These are phyloP conservation scores for Odontarrhena argentea DNA, from an alignment of 345 rosid genomes.

Conservation along the genomic window DNA sequence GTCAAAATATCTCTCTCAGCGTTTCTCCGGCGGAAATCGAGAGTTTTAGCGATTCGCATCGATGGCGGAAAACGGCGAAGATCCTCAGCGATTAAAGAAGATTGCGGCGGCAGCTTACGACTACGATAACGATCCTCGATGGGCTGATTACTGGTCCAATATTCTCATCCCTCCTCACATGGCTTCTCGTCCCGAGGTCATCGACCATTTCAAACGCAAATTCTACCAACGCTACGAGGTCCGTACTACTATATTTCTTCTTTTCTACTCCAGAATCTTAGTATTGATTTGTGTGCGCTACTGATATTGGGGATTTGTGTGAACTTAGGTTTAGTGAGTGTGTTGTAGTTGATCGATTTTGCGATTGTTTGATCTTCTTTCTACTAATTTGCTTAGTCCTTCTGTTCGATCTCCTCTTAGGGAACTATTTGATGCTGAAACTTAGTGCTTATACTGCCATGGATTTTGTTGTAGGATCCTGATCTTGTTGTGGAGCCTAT, in stretches of 20 bases:
- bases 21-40: constrained; percentile 17
- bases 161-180: constrained; percentile 87
- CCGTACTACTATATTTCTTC: constrained; percentile 20
- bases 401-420: background rate
- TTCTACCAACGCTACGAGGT: constrained; percentile 94
- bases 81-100: constrained; percentile 74
- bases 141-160: constrained; percentile 95
- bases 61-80: constrained; percentile 84
- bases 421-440: constrained; percentile 5
- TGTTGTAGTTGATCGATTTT: constrained; percentile 3
- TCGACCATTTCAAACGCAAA: constrained; percentile 89
- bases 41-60: constrained; percentile 22
- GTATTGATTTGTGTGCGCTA: constrained; percentile 6
- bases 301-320: constrained; percentile 16
- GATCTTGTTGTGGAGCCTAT: constrained; percentile 87
- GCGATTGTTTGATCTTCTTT: constrained; percentile 18
- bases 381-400: background rate
- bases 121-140: constrained; percentile 81
- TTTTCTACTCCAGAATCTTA: background rate
- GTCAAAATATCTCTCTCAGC: constrained; percentile 27
- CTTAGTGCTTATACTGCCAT: constrained; percentile 26
- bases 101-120: constrained; percentile 85
- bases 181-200: constrained; percentile 86
- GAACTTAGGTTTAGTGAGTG: constrained; percentile 11
- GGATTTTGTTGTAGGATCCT: constrained; percentile 62